Percentiles rank a stretch among this genome's conserved stretches.
Evolutionary conservation across 1,284 basidiomycete species (phyloP).

Genomic region (Mrakiaceae sp.): DNA sequence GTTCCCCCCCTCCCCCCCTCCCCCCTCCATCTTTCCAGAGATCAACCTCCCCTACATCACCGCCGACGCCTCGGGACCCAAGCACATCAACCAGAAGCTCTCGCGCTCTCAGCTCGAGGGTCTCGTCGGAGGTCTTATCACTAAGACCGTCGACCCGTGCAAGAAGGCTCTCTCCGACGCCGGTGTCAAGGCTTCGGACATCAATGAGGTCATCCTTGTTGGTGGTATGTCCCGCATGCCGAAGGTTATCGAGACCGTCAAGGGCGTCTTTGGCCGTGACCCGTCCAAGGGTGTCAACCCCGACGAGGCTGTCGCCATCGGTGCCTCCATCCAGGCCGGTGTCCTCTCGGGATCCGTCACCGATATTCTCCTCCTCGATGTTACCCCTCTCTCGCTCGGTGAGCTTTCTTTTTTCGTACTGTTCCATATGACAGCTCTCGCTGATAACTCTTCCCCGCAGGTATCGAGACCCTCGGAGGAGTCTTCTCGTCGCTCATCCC

Average conservation of each 20-base stretch:
- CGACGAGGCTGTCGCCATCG: conserved; percentile 90
- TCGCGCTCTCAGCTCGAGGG: conserved; percentile 81
- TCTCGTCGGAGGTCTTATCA: conserved; percentile 69
- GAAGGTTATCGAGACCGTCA: conserved; percentile 85
- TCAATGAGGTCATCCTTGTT: conserved; percentile 94
- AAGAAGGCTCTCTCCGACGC: conserved; percentile 91
- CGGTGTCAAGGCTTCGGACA: conserved; percentile 77
- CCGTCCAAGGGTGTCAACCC: conserved; percentile 95
- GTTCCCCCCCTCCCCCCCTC: not conserved
- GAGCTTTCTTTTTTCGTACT: conserved; percentile 19
- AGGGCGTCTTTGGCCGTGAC: conserved; percentile 82
- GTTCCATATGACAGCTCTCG: not conserved
- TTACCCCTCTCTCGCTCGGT: conserved; percentile 88
- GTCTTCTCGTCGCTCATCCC: conserved; percentile 86
- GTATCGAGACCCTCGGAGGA: conserved; percentile 94
- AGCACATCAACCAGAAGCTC: conserved; percentile 90
- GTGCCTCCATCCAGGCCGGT: conserved; percentile 95
- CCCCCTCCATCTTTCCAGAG: conserved; percentile 38
- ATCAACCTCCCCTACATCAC: conserved; percentile 97
- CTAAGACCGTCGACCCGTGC: conserved; percentile 91
- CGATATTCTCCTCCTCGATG: conserved; percentile 90
- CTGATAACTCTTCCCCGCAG: conserved; percentile 20
- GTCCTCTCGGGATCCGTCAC: conserved; percentile 77
- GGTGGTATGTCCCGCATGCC: conserved; percentile 99
- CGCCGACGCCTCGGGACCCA: conserved; percentile 83